Conservation (phyloP, 805 yeast genomes). For the Huiozyma naganishii region DNA sequence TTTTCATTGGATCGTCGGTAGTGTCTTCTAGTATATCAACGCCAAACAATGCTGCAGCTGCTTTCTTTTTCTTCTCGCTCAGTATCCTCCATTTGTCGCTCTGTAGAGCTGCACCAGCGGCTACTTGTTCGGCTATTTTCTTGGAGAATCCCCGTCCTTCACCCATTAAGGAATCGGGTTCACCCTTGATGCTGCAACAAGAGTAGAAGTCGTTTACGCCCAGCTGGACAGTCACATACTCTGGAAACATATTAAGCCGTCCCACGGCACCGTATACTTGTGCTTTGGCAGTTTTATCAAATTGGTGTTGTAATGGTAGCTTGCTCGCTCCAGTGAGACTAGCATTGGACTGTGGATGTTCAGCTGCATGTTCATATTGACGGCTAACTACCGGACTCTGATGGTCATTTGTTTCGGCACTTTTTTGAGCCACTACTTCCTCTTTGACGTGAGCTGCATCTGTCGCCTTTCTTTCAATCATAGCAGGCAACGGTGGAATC, state of each 20-base stretch:
- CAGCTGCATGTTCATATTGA: neutral
- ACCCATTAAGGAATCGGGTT: slow-evolving; percentile 5
- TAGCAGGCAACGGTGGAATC: too few species aligned
- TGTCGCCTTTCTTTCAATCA: too few species aligned
- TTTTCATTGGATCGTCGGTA: neutral
- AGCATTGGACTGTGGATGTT: neutral
- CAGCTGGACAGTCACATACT: slow-evolving; percentile 6
- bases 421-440: too few species aligned
- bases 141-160: slow-evolving; percentile 10
- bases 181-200: slow-evolving; percentile 5
- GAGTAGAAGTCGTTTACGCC: slow-evolving; percentile 7
- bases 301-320: slow-evolving; percentile 1
- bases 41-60: neutral
- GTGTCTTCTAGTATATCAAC: neutral
- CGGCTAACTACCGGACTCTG: too few species aligned
- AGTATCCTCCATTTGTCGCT: neutral
- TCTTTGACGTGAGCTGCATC: too few species aligned
- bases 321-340: neutral
- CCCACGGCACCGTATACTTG: slow-evolving; percentile 8
- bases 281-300: slow-evolving; percentile 9
- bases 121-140: slow-evolving; percentile 10
- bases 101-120: slow-evolving; percentile 7
- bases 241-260: slow-evolving; percentile 7
- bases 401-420: too few species aligned
- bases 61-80: neutral